phyloP scores from a whole-genome alignment of 192 early-diverging fungal species.

The Backusella australiensis region DNA sequence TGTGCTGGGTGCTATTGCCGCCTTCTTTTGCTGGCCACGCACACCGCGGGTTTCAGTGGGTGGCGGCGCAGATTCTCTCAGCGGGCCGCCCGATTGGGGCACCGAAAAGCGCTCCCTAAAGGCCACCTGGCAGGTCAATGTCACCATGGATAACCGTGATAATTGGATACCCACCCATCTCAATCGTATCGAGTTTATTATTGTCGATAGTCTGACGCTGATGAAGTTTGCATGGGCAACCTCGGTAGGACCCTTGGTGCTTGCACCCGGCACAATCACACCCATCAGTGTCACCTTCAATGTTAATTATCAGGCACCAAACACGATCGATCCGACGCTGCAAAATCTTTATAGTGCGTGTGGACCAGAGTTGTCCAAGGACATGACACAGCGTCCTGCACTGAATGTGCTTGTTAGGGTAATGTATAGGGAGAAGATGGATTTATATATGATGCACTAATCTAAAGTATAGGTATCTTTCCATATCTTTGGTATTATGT shows the following conservation, averaged over 20 bases:
- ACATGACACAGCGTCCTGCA: background rate
- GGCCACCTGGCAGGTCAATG: conserved; percentile 25
- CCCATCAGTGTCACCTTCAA: conserved; percentile 1
- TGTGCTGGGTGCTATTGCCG: conserved; percentile 3
- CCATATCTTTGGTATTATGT: conserved; percentile 15
- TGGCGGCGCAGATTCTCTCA: background rate
- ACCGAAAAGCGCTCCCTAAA: background rate
- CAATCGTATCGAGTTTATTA: conserved; percentile 10
- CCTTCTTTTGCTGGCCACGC: conserved; percentile 30
- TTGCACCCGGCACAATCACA: conserved; percentile 9
- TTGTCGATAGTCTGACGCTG: conserved; percentile 18
- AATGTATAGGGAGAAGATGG: background rate
- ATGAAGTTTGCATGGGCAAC: conserved; percentile 15
- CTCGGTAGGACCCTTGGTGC: background rate
- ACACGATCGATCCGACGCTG: conserved; percentile 11
- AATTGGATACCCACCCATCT: conserved; percentile 30
- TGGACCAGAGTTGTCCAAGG: conserved; percentile 13
- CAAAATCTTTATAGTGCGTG: conserved; percentile 24
- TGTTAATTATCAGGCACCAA: conserved; percentile 17
- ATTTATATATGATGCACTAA: background rate
- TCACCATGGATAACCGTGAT: conserved; percentile 22
- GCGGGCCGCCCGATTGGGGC: conserved; percentile 12
- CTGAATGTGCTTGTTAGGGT: conserved; percentile 19
- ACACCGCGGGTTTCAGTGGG: conserved; percentile 17
- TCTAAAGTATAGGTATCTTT: background rate